Evolutionary conservation across 768 basidiomycete species (phyloP), one percentile per base, ranked within the genome.

Genomic region (Leccinum pellstonianum): DNA sequence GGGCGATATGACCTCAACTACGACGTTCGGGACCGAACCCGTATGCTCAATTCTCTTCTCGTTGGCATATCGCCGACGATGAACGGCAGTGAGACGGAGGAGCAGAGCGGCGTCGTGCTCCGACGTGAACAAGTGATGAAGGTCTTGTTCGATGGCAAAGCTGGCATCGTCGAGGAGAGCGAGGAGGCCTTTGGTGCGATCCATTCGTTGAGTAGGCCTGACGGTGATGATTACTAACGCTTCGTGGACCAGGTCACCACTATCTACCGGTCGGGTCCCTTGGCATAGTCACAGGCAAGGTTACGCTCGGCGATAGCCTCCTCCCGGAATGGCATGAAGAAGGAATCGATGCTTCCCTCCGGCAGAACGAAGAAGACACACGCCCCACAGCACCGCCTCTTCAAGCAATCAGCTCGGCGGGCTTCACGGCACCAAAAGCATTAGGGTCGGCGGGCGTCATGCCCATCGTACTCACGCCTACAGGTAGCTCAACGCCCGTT

Each of bases 241-340:
- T 56, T 38, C 37, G 41, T 49, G 33, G 23, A 54, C 15, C 62
- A 79, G 80, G 70, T 52, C 73, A 79, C 50, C 69, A 77, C 19
- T 73, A 76, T 55, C 71, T 77, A 55, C 75, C 77, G 23, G 74
- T 95, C 29, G 94, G 91, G 23, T 86, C 91, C 2, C 75, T 92
- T 60, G 83, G 81, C 10, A 75, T 85, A 17, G 77, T 92, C 41
- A 83, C 81, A 3, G 83, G 84, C 2, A 84, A 80, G 68, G 74
- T 77, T 11, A 62, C 85, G 70, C 77, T 75, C 5, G 75, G 58
- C 9, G 70, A 73, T 29, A 77, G 71, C 33, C 54, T 77, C 57
- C 73, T 96, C 0, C 91, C 93, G 0, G 92, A 93, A 66, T 97
- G 95, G 95, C 79, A 90, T 5, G 93, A 95, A 71, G 80, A 84